Evolutionary conservation across 495 filamentous ascomycete species (phyloP), one percentile per base, ranked within the genome.

Genomic region (Penicillium pulvis): DNA sequence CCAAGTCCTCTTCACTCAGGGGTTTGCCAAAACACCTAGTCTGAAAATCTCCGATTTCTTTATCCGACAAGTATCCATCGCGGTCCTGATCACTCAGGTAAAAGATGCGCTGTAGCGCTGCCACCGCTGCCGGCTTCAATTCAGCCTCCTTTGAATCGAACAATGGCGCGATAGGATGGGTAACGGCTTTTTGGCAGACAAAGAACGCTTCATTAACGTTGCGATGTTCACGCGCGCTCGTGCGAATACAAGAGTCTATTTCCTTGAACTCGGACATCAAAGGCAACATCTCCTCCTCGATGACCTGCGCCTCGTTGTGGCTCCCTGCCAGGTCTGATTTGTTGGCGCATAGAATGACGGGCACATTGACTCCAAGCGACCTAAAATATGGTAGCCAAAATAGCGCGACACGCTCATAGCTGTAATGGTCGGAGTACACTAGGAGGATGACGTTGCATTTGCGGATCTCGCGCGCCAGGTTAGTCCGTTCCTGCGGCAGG

Each of bases 181-280:
- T 97, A 59, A 98, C 93, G n/a, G 94, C 94, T 67, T 97, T 97
- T 66, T 98, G 93, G 70, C 95, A 98, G 26, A 98, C 84, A 68
- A 95, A 97, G 73, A 98, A 97, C 19, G 91, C 91, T 74, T 98
- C 93, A 65, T 96, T 96, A 59, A 98, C 88, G 75, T 98, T 98
- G 56, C 89, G 87, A 64, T 96, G 90, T 68, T 98, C 93, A 61
- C 92, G 86, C 23, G 95, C 94, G 71, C 93, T 98, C 1, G 93
- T 91, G 49, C 94, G 85, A 69, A 98, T 97, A 72, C 94, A 97
- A 2, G 92, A 95, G 66, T 98, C 94, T 48, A 98, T 97, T 74
- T 98, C 94, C 70, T 97, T 94, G 79, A 98, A 98, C 72, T 98
- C 94, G 44, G 89, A 85, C 94, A 98, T 98, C 62, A 98, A 87